Evolutionary conservation across 148 eudicot genomes (phyloP), one percentile per base, ranked within the genome.

Genomic region (Camellia lanceoleosa): DNA sequence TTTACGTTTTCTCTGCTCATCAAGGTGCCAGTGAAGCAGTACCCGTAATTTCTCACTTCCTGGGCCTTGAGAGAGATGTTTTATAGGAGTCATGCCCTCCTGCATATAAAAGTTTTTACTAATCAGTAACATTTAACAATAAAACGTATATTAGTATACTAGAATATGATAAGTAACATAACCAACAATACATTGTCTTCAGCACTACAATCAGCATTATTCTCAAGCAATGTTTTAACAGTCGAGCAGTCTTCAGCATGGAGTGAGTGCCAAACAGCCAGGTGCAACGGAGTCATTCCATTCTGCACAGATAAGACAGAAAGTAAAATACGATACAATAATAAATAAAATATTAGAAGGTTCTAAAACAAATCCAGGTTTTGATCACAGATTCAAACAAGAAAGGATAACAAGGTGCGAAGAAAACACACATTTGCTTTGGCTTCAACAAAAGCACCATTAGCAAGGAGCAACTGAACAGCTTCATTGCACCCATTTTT

Each of bases 281-380:
- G 95, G 89, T 97, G 99, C 84, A 97, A 88, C 67, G 99, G 97
- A 58, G 98, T 91, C 99, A 97, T 97, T 69, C 99, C 99, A 90
- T 97, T 97, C 99, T 96, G 90, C 87, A 87, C 6, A 51, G 67
- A 58, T 8, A 78, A 79, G 23, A 76, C 61, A 19, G 15, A 65
- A 62, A 58, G 7, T 49, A 49, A 49, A 49, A 49, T 30, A 30
- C 1, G 38, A 30, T 30, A 30, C 38, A 30, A 30, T 30, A 30
- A 30, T 30, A 30, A 30, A 30, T 49, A 49, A 58, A 64, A 1
- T 3, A 59, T 41, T 18, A 49, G 43, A 23, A 44, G 41, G 16
- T 56, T 47, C 20, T 11, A 61, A 52, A 52, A 38, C 20, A 65
- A 51, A 56, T 44, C 55, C 68, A 56, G 43, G 47, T 30, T 74